phyloP scores from a whole-genome alignment of 768 basidiomycete species.

The Lactarius hatsudake region DNA sequence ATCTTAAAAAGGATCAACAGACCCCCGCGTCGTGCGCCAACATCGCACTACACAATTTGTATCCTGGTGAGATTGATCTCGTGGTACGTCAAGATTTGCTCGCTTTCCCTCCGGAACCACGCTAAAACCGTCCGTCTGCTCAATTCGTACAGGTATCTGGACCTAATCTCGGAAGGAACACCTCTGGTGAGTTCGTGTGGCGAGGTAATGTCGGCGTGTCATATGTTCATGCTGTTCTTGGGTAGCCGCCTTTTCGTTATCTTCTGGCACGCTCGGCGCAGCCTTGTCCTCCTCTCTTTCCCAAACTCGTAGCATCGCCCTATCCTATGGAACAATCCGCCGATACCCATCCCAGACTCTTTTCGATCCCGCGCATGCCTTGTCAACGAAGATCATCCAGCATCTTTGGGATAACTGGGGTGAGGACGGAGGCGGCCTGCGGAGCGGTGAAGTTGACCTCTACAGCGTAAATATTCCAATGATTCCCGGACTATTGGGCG shows the following conservation, averaged over 20 bases:
- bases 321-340: constrained; percentile 82
- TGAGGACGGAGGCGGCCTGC: constrained; percentile 53
- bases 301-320: constrained; percentile 67
- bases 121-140: background rate
- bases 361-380: constrained; percentile 68
- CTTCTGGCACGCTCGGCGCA: constrained; percentile 91
- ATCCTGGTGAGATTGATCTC: constrained; percentile 83
- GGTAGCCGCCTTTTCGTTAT: constrained; percentile 79
- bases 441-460: constrained; percentile 68
- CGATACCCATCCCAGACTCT: constrained; percentile 48
- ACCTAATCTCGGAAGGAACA: constrained; percentile 83
- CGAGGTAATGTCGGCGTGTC: background rate
- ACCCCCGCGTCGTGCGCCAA: constrained; percentile 93
- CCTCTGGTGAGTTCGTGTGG: constrained; percentile 52
- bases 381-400: constrained; percentile 63
- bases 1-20: constrained; percentile 36
- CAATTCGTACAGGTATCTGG: constrained; percentile 78
- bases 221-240: background rate
- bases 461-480: constrained; percentile 90
- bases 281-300: constrained; percentile 79
- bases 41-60: constrained; percentile 86
- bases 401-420: constrained; percentile 88
- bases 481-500: constrained; percentile 57
- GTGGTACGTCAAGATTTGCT: constrained; percentile 49
- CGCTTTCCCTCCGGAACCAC: background rate